Evolutionary conservation across 1,139 yeast genomes (phyloP), one percentile per base, ranked within the genome.

Genomic region (Wickerhamomyces sp.): DNA sequence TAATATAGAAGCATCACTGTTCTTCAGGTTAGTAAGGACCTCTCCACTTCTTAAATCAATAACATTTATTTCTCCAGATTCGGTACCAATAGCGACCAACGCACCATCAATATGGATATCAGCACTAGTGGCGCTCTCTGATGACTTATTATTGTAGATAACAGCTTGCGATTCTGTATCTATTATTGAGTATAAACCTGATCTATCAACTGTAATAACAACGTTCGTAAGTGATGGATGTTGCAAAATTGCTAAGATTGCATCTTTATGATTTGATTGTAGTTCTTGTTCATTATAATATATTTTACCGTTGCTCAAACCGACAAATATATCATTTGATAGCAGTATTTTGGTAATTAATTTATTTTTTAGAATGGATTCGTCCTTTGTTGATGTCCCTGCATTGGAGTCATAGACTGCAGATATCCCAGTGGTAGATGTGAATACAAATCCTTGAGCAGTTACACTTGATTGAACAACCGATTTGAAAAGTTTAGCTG

Each of bases 41-140:
- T 58, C 57, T 4, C 72, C 71, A 17, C 60, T 62, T 12, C 70
- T 59, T 19, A 78, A 48, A 42, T 74, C 75, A 48, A 63, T 68
- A 7, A 80, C 61, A 5, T 59, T 54, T 9, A 78, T 64, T 7
- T 60, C 53, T 2, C 72, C 74, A 7, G 59, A 49, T 6, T 51
- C 43, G 6, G 63, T 58, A 0, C 79, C 81, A 12, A 75, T 54
- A 0, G 79, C 84, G 5, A 79, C 52, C 17, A 83, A 59, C 3
- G 73, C 71, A 13, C 92, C 92, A 57, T 83, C 92, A 4, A 76
- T 76, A 51, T 83, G 92, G 22, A 82, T 63, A 28, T 61, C 73
- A 18, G 68, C 71, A 4, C 66, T 48, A 1, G 59, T 50, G 20
- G 61, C 28, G 31, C 35, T 42, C 12, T 44, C 17, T 14, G 47